Conservation (phyloP, 1,284 basidiomycete species). For the Tilletiaria anomala region DNA sequence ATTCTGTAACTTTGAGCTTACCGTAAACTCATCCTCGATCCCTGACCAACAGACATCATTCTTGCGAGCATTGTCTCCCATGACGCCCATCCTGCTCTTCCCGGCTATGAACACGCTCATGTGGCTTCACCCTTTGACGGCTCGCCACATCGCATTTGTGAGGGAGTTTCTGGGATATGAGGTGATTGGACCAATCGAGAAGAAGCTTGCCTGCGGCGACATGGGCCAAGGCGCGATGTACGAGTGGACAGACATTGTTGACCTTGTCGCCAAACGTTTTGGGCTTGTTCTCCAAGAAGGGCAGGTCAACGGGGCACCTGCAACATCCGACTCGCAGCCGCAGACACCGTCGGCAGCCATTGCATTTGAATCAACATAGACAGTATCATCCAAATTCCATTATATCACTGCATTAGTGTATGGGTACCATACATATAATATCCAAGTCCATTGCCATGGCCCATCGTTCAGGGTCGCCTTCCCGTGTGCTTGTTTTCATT, state of each 20-base stretch:
- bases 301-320: too few species aligned
- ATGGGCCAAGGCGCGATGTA: slow-evolving; percentile 40
- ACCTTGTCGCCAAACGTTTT: slow-evolving; percentile 8
- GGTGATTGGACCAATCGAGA: slow-evolving; percentile 71
- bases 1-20: background rate
- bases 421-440: too few species aligned
- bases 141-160: slow-evolving; percentile 58
- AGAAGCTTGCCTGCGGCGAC: slow-evolving; percentile 81
- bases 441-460: too few species aligned
- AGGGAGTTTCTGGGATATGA: slow-evolving; percentile 61
- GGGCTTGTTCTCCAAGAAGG: too few species aligned
- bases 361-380: too few species aligned
- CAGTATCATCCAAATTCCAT: too few species aligned
- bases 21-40: too few species aligned
- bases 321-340: too few species aligned
- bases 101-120: slow-evolving; percentile 98
- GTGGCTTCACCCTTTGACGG: slow-evolving; percentile 87
- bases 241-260: slow-evolving; percentile 28
- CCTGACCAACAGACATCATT: slow-evolving; percentile 93
- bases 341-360: too few species aligned
- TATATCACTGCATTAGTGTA: too few species aligned
- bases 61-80: slow-evolving; percentile 66
- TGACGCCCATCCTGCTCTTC: slow-evolving; percentile 71
- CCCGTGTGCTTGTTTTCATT: too few species aligned
- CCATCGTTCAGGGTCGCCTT: too few species aligned